A percentile compares a stretch with the other conserved stretches of the same genome.
Conservation (phyloP, 768 basidiomycete genomes). For the Rhizopogon vesiculosus region DNA sequence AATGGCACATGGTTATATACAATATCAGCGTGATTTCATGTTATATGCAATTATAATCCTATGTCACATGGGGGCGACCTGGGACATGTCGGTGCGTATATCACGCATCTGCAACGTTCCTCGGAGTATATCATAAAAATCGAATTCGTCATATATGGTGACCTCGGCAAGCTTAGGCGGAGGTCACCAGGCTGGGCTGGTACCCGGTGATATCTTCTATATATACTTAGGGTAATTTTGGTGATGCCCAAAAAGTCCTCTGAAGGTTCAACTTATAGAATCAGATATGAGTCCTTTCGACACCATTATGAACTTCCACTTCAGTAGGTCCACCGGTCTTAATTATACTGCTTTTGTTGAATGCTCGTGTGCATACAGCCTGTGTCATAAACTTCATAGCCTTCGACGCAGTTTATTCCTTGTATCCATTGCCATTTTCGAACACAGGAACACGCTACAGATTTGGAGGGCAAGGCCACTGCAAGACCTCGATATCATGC, state of each 20-base stretch:
- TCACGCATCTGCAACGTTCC: no score
- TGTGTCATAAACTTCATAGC: conserved; percentile 41
- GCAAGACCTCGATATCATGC: conserved; percentile 4
- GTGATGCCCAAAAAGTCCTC: background rate
- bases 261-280: conserved; percentile 37
- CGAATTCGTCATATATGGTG: no score
- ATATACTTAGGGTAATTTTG: background rate
- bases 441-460: conserved; percentile 22
- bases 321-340: conserved; percentile 26
- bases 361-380: conserved; percentile 17
- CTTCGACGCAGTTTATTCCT: conserved; percentile 30
- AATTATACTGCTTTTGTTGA: background rate
- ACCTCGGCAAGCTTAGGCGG: no score
- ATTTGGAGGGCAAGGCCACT: conserved; percentile 5
- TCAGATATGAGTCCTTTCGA: conserved; percentile 28
- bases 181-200: no score
- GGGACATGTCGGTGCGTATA: no score
- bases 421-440: conserved; percentile 37
- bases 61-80: no score
- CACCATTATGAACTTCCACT: conserved; percentile 37
- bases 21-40: no score
- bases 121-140: background rate
- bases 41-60: no score
- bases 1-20: no score
- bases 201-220: no score